Evolutionary conservation across 1,139 yeast species (phyloP).

Genomic region (Scheffersomyces insectosa): DNA sequence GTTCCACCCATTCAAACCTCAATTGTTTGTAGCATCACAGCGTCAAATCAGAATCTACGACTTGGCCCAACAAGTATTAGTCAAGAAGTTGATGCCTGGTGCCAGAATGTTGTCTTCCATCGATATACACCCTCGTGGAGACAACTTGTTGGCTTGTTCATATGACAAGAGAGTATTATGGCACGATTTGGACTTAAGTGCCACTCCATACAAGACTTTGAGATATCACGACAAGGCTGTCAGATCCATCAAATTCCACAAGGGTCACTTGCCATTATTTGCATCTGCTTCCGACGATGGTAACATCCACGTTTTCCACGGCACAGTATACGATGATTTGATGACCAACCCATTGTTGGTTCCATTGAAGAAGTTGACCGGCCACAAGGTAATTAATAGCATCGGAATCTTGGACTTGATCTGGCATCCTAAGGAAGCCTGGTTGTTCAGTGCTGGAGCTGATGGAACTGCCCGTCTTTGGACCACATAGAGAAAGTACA

Average conservation of each 20-base stretch:
- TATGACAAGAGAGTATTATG: slow-evolving; percentile 94
- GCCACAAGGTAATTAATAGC: slow-evolving; percentile 80
- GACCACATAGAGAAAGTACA: slow-evolving; percentile 59
- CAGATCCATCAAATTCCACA: slow-evolving; percentile 84
- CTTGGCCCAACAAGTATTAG: slow-evolving; percentile 77
- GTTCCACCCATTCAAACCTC: slow-evolving; percentile 97
- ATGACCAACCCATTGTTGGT: slow-evolving; percentile 95
- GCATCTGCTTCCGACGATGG: slow-evolving; percentile 99
- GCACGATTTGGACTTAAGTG: slow-evolving; percentile 92
- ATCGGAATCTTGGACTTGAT: slow-evolving; percentile 86
- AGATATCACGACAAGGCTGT: slow-evolving; percentile 96
- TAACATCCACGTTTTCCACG: slow-evolving; percentile 89
- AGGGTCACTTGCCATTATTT: slow-evolving; percentile 77
- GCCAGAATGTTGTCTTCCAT: slow-evolving; percentile 92
- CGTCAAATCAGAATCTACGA: slow-evolving; percentile 89
- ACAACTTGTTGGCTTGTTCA: slow-evolving; percentile 87
- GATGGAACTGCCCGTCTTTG: slow-evolving; percentile 95
- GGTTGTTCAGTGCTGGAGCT: slow-evolving; percentile 98
- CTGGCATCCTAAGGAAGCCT: slow-evolving; percentile 99
- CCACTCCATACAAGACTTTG: slow-evolving; percentile 91
- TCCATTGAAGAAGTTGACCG: slow-evolving; percentile 90
- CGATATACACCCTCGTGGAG: slow-evolving; percentile 96
- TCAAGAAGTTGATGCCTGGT: slow-evolving; percentile 88
- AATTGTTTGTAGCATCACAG: slow-evolving; percentile 90
- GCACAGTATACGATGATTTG: slow-evolving; percentile 92